Evolutionary conservation across 768 basidiomycete species (phyloP), one percentile per base, ranked within the genome.

Genomic region (button mushroom (Agaricus bisporus)): DNA sequence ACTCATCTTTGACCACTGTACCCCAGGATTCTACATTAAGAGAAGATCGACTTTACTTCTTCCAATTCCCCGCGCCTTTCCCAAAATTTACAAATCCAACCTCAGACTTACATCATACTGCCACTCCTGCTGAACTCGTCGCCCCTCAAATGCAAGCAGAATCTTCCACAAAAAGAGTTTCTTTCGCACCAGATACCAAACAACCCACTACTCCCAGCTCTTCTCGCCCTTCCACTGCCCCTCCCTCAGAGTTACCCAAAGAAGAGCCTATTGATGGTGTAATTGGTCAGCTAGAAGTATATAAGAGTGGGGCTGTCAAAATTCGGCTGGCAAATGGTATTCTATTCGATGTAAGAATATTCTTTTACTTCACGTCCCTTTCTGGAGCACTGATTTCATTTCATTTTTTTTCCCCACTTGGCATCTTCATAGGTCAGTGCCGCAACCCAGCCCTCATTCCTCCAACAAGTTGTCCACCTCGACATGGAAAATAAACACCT

Each of bases 31-130:
- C 73, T 25, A 64, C 71, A 47, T 59, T 77, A 36, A 75, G 74
- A 49, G 83, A 82, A 66, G 85, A 90, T 50, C 75, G 78, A 17
- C 70, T 95, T 3, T 95, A 88, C 63, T 85, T 93, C 60, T 94
- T 95, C 71, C 92, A 95, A 64, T 95, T 95, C 61, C 94, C 94
- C 0, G 66, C 74, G 8, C 88, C 91, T 0, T 94, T 97, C 68
- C 92, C 93, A 0, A 76, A 72, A 4, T 94, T 94, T 6, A 62
- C 25, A 17, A 47, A 22, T 2, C 37, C 11, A 44, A 51, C 5
- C 25, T 14, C 32, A 20, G 42, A 71, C 55, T 49, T 64, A 6
- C 57, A 67, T 7, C 56, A 69, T 17, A 61, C 64, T 8, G 63
- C 70, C 48, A 69, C 66, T 8, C 62, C 60, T 11, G 11, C 32